Conservation (phyloP, 495 filamentous ascomycete genomes). For the Xylaria grammica region DNA sequence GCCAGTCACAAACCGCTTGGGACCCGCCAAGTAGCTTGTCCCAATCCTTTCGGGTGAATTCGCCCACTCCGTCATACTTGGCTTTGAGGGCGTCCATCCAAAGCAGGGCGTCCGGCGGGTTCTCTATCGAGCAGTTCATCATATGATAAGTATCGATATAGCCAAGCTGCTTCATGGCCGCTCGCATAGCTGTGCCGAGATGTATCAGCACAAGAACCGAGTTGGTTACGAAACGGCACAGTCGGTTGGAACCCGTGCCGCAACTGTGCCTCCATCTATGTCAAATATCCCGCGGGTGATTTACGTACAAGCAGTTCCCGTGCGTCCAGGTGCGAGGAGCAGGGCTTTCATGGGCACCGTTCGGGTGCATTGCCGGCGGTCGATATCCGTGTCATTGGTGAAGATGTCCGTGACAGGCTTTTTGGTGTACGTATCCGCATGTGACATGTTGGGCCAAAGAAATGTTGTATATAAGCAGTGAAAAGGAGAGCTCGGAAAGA, state of each 20-base stretch:
- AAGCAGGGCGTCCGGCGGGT: constrained; percentile 68
- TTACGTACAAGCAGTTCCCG: constrained; percentile 68
- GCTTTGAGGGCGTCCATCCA: constrained; percentile 70
- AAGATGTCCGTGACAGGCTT: constrained; percentile 47
- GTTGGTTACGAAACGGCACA: neutral
- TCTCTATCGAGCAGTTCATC: constrained; percentile 69
- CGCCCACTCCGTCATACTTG: constrained; percentile 65
- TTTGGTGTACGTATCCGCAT: constrained; percentile 38
- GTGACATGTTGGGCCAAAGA: constrained; percentile 28
- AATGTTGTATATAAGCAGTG: neutral
- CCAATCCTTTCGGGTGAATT: constrained; percentile 68
- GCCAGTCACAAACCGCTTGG: constrained; percentile 69
- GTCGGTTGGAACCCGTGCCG: neutral
- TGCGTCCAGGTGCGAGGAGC: constrained; percentile 65
- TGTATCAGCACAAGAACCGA: neutral
- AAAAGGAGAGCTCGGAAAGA: neutral
- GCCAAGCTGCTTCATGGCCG: constrained; percentile 65
- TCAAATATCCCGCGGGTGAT: neutral
- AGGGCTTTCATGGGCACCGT: constrained; percentile 72
- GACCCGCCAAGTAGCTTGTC: constrained; percentile 69
- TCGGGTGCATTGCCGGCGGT: constrained; percentile 65
- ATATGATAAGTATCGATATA: constrained; percentile 71
- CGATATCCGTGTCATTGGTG: constrained; percentile 64
- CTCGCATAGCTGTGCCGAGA: constrained; percentile 56
- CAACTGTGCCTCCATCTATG: neutral